These are phyloP conservation scores for Penicillium sp. DNA, from an alignment of 2,329 filamentous ascomycete genomes.

Conservation along the genomic window DNA sequence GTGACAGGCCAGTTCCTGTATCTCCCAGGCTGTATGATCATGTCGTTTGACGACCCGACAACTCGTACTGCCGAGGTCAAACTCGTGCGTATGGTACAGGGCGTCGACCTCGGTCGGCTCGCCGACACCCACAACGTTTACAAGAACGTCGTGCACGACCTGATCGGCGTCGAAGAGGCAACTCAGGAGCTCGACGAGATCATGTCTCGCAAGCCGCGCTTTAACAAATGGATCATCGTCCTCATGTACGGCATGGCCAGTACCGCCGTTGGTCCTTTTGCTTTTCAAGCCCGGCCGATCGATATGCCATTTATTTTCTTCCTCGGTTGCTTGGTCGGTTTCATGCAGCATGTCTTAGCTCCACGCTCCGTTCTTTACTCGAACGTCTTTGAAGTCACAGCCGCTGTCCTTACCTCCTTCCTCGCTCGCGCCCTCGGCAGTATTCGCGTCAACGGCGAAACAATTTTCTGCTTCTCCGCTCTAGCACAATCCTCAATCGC, in stretches of 20 bases:
- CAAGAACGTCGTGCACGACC: conserved; percentile 48
- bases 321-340: conserved; percentile 69
- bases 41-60: conserved; percentile 67
- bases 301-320: conserved; percentile 76
- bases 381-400: conserved; percentile 63
- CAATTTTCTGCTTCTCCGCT: conserved; percentile 66
- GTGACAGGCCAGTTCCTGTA: conserved; percentile 90
- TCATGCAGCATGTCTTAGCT: conserved; percentile 70
- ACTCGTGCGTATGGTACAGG: conserved; percentile 43
- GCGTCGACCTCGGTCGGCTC: conserved; percentile 45
- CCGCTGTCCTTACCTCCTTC: conserved; percentile 64
- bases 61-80: conserved; percentile 49
- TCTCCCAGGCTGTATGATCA: conserved; percentile 89
- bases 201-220: conserved; percentile 55
- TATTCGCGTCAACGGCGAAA: conserved; percentile 41
- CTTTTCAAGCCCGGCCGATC: conserved; percentile 71
- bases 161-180: conserved; percentile 47
- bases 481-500: conserved; percentile 69
- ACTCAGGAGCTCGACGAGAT: conserved; percentile 51
- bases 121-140: conserved; percentile 47
- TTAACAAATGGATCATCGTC: conserved; percentile 53
- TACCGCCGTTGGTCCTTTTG: conserved; percentile 72
- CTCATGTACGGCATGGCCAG: conserved; percentile 72
- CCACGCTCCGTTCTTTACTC: conserved; percentile 66
- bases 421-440: conserved; percentile 65